Evolutionary conservation across 2,329 filamentous ascomycete genomes (phyloP).

Genomic region (Sphaerulina vaccinii): DNA sequence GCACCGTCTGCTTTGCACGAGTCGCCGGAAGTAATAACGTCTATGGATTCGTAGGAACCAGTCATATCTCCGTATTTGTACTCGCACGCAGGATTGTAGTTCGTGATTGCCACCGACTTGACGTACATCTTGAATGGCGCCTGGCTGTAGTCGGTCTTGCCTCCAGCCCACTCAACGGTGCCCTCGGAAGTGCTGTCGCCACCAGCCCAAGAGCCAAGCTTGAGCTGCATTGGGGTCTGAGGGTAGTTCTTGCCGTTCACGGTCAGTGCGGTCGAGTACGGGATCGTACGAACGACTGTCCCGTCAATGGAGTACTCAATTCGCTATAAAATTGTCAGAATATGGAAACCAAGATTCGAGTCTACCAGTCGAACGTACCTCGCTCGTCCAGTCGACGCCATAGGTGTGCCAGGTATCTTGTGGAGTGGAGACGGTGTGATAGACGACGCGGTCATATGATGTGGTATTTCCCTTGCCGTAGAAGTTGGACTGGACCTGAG

Average conservation of each 20-base stretch:
- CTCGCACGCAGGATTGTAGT: conserved; percentile 52
- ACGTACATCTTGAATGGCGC: conserved; percentile 55
- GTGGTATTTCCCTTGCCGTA: conserved; percentile 70
- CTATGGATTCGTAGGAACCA: conserved; percentile 51
- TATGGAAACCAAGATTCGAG: too few relatives aligned
- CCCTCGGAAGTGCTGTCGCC: conserved; percentile 53
- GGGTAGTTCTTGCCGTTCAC: conserved; percentile 68
- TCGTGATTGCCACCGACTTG: conserved; percentile 51
- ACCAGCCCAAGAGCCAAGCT: conserved; percentile 51
- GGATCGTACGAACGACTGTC: conserved; percentile 65
- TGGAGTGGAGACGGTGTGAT: conserved; percentile 51
- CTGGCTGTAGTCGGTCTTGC: conserved; percentile 49
- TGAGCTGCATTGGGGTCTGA: conserved; percentile 73
- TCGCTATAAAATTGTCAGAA: too few relatives aligned
- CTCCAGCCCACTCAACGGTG: conserved; percentile 67
- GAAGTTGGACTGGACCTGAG: conserved; percentile 69
- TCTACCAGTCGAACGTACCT: too few relatives aligned
- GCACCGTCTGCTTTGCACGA: conserved; percentile 36
- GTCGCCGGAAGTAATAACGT: conserved; percentile 38
- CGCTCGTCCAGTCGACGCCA: conserved; percentile 69
- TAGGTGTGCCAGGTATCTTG: conserved; percentile 66
- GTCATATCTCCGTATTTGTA: conserved; percentile 53
- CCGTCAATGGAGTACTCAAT: conserved; percentile 57
- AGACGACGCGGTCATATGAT: conserved; percentile 64
- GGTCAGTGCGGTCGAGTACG: conserved; percentile 59